These are phyloP conservation scores for Colletotrichum camelliae DNA, from an alignment of 2,329 filamentous ascomycete genomes.

Conservation along the genomic window DNA sequence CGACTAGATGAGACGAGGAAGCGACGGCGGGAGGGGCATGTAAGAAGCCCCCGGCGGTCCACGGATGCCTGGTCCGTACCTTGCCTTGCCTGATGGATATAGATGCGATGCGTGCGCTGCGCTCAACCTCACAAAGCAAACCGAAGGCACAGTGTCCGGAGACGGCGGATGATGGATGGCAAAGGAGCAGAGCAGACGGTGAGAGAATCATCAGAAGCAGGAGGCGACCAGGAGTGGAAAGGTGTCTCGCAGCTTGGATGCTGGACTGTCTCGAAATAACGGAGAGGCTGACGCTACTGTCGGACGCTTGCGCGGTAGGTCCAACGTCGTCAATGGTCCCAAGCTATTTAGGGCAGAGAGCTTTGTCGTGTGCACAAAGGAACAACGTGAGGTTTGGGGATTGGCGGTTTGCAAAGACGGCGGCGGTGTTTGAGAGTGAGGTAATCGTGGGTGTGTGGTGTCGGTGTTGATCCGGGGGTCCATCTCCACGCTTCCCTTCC, in stretches of 20 bases:
- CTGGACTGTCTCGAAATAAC: constrained; percentile 15
- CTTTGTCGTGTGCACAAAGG: not conserved
- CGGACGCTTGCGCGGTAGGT: constrained; percentile 19
- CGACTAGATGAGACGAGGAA: not conserved
- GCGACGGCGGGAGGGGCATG: not conserved
- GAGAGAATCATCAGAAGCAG: not conserved
- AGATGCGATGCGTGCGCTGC: not conserved
- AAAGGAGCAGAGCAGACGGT: not conserved
- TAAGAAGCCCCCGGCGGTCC: not conserved
- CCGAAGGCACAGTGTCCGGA: not conserved
- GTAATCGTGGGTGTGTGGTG: not conserved
- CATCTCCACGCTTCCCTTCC: not conserved
- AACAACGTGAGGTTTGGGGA: not conserved
- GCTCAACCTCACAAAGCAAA: not conserved
- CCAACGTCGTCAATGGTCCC: constrained; percentile 14
- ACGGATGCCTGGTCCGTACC: not conserved
- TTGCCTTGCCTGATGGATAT: not conserved
- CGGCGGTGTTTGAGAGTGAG: not conserved
- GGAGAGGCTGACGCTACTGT: constrained; percentile 17
- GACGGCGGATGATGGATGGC: not conserved
- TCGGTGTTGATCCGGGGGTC: not conserved
- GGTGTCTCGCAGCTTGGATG: not conserved
- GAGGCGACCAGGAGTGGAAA: not conserved
- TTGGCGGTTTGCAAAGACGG: not conserved
- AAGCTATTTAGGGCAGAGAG: not conserved